phyloP scores from a whole-genome alignment of 2,329 filamentous ascomycete species.

The Claviceps sp. region DNA sequence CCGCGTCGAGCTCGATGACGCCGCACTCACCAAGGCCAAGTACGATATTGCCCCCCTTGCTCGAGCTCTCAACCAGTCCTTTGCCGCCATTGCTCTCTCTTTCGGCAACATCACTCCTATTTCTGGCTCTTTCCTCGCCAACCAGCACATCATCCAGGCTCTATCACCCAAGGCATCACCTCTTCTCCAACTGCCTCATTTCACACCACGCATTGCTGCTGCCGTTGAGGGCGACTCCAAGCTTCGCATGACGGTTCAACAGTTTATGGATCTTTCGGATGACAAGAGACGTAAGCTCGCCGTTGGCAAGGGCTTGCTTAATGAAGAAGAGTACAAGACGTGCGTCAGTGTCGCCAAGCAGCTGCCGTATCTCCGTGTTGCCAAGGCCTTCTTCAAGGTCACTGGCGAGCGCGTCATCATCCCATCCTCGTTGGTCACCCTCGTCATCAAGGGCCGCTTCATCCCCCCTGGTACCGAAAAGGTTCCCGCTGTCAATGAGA shows the following conservation, averaged over 20 bases:
- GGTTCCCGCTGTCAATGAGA: slow-evolving; percentile 59
- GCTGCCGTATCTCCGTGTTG: slow-evolving; percentile 70
- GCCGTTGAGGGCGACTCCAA: slow-evolving; percentile 64
- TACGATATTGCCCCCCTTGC: slow-evolving; percentile 81
- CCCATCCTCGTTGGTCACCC: slow-evolving; percentile 79
- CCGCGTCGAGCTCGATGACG: slow-evolving; percentile 71
- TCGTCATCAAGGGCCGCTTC: slow-evolving; percentile 90
- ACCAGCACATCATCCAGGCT: slow-evolving; percentile 83
- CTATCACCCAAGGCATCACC: slow-evolving; percentile 72
- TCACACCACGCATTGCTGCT: slow-evolving; percentile 53
- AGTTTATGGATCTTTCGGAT: slow-evolving; percentile 77
- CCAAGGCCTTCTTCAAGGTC: slow-evolving; percentile 97
- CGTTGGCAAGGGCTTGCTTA: slow-evolving; percentile 57
- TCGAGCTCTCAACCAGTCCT: slow-evolving; percentile 71
- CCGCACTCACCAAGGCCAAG: slow-evolving; percentile 69
- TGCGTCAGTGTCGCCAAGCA: slow-evolving; percentile 68
- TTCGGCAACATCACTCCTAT: slow-evolving; percentile 76
- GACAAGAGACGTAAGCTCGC: slow-evolving; percentile 57
- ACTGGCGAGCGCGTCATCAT: slow-evolving; percentile 87
- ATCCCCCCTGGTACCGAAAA: slow-evolving; percentile 71
- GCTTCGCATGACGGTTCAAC: slow-evolving; percentile 64
- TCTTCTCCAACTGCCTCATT: slow-evolving; percentile 80
- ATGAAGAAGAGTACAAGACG: slow-evolving; percentile 61
- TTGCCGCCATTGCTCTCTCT: slow-evolving; percentile 73
- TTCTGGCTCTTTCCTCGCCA: slow-evolving; percentile 65